Evolutionary conservation across 257 asterid species (phyloP).

Genomic region (Nicotiana otophora): DNA sequence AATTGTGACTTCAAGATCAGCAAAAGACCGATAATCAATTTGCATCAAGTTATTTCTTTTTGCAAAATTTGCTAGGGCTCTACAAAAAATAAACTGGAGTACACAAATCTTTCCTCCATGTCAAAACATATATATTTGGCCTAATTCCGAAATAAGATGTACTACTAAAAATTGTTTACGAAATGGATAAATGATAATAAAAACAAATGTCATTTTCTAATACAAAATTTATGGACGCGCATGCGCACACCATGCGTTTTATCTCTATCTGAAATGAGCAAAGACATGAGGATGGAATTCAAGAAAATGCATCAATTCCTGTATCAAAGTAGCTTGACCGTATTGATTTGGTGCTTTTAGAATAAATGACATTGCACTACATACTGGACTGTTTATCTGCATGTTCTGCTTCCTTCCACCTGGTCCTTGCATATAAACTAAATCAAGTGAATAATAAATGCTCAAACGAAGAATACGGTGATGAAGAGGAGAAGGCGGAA

Average conservation of each 20-base stretch:
- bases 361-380: too few relatives aligned
- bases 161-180: not conserved
- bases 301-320: constrained; percentile 93
- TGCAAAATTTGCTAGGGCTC: not conserved
- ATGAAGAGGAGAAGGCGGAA: too few relatives aligned
- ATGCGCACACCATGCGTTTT: constrained; percentile 33
- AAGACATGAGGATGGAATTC: constrained; percentile 97
- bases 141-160: not conserved
- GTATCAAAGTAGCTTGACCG: constrained; percentile 72
- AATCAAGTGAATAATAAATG: too few relatives aligned
- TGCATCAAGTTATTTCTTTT: not conserved
- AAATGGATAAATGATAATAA: not conserved
- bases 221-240: not conserved
- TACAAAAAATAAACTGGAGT: not conserved
- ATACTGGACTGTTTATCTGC: too few relatives aligned
- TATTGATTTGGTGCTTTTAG: too few relatives aligned
- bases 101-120: not conserved
- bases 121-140: not conserved
- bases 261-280: constrained; percentile 89
- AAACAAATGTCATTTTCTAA: not conserved
- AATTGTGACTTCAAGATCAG: too few relatives aligned
- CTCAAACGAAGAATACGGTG: too few relatives aligned
- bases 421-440: too few relatives aligned
- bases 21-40: not conserved
- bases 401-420: too few relatives aligned